These are phyloP conservation scores for Mycena albidolilacea DNA, from an alignment of 768 basidiomycete species.

Conservation along the genomic window DNA sequence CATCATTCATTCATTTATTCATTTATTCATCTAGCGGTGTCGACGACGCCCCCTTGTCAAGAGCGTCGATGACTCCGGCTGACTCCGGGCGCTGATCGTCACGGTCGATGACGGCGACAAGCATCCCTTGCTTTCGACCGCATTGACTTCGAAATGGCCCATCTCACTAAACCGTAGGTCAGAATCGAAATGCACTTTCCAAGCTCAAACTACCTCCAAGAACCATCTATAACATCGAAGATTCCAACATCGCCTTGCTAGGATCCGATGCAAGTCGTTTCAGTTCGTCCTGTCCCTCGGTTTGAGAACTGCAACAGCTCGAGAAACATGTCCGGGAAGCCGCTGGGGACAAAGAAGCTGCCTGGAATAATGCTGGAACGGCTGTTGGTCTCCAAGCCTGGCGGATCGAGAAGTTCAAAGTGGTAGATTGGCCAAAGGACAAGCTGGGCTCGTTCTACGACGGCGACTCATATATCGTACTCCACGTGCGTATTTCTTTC, in stretches of 20 bases:
- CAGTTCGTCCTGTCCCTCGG: not conserved
- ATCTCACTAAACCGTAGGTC: constrained; percentile 58
- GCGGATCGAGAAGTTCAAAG: constrained; percentile 71
- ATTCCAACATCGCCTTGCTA: constrained; percentile 74
- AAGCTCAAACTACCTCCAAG: too few species aligned
- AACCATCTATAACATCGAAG: constrained; percentile 69
- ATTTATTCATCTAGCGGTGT: too few species aligned
- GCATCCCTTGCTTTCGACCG: not conserved
- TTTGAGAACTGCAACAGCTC: constrained; percentile 52
- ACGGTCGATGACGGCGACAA: constrained; percentile 4
- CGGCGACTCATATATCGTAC: constrained; percentile 77
- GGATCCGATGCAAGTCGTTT: constrained; percentile 68
- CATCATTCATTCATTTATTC: too few species aligned
- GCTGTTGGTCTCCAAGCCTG: constrained; percentile 66
- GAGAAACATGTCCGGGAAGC: constrained; percentile 71
- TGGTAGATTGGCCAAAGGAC: constrained; percentile 69
- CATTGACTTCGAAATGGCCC: constrained; percentile 49
- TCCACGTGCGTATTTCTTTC: constrained; percentile 60
- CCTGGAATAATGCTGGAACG: constrained; percentile 66
- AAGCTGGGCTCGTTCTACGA: constrained; percentile 70
- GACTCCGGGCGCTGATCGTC: constrained; percentile 19
- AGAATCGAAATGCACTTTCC: too few species aligned
- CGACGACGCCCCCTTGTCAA: too few species aligned
- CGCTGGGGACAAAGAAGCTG: constrained; percentile 64
- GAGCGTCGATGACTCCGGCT: constrained; percentile 25